Conservation (phyloP, 2,329 filamentous ascomycete genomes). For the Chaetoscypha palmicola region DNA sequence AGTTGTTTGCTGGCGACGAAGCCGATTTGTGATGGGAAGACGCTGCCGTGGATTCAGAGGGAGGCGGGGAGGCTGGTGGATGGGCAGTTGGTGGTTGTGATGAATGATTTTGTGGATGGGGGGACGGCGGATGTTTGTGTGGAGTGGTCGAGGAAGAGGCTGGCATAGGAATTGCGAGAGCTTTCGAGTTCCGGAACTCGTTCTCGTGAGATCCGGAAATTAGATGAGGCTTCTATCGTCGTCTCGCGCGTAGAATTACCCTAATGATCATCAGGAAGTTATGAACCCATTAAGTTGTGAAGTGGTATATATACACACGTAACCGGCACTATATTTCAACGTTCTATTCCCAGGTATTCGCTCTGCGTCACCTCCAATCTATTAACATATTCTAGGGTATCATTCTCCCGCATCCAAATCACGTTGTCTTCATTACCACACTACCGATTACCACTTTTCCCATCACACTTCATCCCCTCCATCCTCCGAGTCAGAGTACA, state of each 20-base stretch:
- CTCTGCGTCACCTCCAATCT: too few species aligned
- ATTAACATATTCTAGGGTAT: background rate
- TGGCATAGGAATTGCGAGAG: too few species aligned
- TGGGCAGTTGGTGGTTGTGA: slow-evolving; percentile 38
- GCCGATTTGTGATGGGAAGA: slow-evolving; percentile 40
- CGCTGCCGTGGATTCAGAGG: slow-evolving; percentile 39
- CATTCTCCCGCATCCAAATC: background rate
- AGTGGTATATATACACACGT: too few species aligned
- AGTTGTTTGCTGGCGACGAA: slow-evolving; percentile 44
- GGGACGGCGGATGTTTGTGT: slow-evolving; percentile 41
- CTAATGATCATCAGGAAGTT: too few species aligned
- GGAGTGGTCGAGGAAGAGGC: slow-evolving; percentile 24
- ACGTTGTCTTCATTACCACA: background rate
- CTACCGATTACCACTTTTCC: background rate
- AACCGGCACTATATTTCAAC: too few species aligned
- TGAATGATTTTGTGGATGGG: slow-evolving; percentile 48
- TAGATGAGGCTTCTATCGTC: too few species aligned
- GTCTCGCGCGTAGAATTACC: too few species aligned
- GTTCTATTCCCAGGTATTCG: too few species aligned
- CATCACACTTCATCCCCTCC: background rate
- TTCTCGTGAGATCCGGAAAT: too few species aligned
- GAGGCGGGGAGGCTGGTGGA: slow-evolving; percentile 34
- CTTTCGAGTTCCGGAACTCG: too few species aligned
- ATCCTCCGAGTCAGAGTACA: background rate
- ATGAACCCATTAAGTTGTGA: too few species aligned